Conservation (phyloP, 2,329 filamentous ascomycete species). For the Cyphellophora europaea region DNA sequence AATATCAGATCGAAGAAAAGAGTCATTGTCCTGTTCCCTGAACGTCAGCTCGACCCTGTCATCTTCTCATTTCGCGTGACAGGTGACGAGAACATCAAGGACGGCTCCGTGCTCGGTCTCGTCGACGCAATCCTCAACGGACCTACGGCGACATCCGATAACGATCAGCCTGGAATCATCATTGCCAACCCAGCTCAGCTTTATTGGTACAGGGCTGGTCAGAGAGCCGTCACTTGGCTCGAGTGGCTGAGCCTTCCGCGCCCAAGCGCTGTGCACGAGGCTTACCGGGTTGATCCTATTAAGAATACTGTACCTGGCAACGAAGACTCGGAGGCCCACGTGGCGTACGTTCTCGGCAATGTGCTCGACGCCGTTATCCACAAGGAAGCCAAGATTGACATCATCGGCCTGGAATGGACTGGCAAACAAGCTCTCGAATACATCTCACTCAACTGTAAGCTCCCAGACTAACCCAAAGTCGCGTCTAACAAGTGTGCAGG, state of each 20-base stretch:
- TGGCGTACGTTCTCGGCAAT: constrained; percentile 56
- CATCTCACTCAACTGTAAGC: constrained; percentile 47
- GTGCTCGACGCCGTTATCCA: constrained; percentile 44
- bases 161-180: constrained; percentile 47
- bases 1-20: constrained; percentile 50
- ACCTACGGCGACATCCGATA: constrained; percentile 21
- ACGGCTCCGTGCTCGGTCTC: constrained; percentile 62
- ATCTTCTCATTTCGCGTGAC: constrained; percentile 62
- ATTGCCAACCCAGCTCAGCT: constrained; percentile 71
- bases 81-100: constrained; percentile 54
- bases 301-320: constrained; percentile 58
- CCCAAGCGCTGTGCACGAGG: constrained; percentile 51
- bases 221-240: constrained; percentile 48
- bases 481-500: too few species aligned
- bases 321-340: constrained; percentile 48
- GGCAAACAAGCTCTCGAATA: constrained; percentile 50
- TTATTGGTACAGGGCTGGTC: constrained; percentile 61
- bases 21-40: constrained; percentile 66
- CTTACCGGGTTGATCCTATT: constrained; percentile 40
- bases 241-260: constrained; percentile 53
- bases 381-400: constrained; percentile 49
- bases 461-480: neutral
- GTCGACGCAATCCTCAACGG: constrained; percentile 42
- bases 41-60: constrained; percentile 62
- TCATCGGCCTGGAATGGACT: constrained; percentile 63